Evolutionary conservation across 495 filamentous ascomycete species (phyloP), one percentile per base, ranked within the genome.

Genomic region (Pyrenula aspistea): DNA sequence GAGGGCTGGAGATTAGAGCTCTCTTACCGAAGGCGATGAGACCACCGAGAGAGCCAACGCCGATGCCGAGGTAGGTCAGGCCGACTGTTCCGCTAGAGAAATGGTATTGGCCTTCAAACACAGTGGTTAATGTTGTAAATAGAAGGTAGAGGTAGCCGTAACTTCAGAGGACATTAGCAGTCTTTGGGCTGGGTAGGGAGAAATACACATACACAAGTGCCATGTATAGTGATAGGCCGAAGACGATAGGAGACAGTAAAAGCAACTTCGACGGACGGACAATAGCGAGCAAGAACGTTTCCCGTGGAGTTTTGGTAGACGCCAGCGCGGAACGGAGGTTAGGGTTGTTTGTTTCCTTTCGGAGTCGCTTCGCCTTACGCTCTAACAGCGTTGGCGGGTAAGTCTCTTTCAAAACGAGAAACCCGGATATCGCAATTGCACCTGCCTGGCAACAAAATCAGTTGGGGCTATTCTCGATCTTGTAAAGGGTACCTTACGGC

Each of bases 131-230:
- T 24, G 77, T 79, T 1, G 79, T 71, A 1, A 85, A 65, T 49
- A 86, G 75, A 22, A 88, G 73, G 61, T 87, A 87, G 59, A 83
- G 31, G 31, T 42, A 42, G 31, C 31, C 31, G 15, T 42, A 42
- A 15, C 31, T 42, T 4, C 31, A 15, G 15, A 15, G 31, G 8
- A 42, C 4, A 42, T 42, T 42, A 42, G 31, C 31, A 42, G 15
- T 42, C 31, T 42, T 42, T 15, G 4, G 15, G 4, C 4, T 42
- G 8, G 8, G 15, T 15, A 42, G 4, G 31, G 31, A 4, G 4
- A 4, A 15, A 42, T 86, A 65, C 3, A 82, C 84, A 65, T 84
- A 87, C 22, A 85, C 65, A 61, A 82, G 86, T 42, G 76, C 77
- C 69, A 80, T 80, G 70, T 83, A 83, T 11, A 76, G 57, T 12